phyloP scores from a whole-genome alignment of 2,329 filamentous ascomycete species.

The Pestalotiopsis sp. region DNA sequence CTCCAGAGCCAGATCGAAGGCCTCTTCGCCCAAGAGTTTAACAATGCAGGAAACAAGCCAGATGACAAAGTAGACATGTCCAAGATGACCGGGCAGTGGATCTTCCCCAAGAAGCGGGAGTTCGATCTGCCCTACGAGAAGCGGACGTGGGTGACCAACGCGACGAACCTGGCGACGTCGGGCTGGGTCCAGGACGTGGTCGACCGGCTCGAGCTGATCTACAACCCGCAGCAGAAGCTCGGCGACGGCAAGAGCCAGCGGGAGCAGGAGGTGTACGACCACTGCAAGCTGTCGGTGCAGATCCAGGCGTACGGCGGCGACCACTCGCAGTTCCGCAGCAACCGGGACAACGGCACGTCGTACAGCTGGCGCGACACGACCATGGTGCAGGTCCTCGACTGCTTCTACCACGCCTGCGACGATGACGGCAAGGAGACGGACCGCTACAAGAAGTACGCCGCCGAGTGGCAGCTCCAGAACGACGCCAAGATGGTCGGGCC shows the following conservation, averaged over 20 bases:
- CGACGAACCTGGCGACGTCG: constrained; percentile 39
- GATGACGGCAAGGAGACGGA: constrained; percentile 19
- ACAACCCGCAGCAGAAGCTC: neutral
- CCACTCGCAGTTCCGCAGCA: constrained; percentile 41
- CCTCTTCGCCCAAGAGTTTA: neutral
- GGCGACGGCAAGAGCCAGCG: neutral
- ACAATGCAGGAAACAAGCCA: neutral
- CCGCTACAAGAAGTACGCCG: neutral
- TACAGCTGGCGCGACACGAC: constrained; percentile 51
- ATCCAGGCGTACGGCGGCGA: constrained; percentile 24
- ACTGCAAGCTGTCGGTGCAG: neutral
- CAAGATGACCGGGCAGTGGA: constrained; percentile 45
- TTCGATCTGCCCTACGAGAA: constrained; percentile 52
- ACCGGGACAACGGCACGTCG: constrained; percentile 46
- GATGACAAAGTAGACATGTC: constrained; percentile 31
- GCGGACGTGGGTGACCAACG: constrained; percentile 46
- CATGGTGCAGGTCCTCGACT: constrained; percentile 42
- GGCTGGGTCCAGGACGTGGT: constrained; percentile 34
- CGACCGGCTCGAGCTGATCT: neutral
- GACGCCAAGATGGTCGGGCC: constrained; percentile 26
- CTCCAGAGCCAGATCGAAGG: neutral
- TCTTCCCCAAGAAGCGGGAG: constrained; percentile 47
- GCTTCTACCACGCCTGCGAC: constrained; percentile 40
- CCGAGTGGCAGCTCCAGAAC: neutral
- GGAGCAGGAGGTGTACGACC: neutral